These are phyloP conservation scores for Diplodia sapinea DNA, from an alignment of 2,329 filamentous ascomycete genomes.

Conservation along the genomic window DNA sequence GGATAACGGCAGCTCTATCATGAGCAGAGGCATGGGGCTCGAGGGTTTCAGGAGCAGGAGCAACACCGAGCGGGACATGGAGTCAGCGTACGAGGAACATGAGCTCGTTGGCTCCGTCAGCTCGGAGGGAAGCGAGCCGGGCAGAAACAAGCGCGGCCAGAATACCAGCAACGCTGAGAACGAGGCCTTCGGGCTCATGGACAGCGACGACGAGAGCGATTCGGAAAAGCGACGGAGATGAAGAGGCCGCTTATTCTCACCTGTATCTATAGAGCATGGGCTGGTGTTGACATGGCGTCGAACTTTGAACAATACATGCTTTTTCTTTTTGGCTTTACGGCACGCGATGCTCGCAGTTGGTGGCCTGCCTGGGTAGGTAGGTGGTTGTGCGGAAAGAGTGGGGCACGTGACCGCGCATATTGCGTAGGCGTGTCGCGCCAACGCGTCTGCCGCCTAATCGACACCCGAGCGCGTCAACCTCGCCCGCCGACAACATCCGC, in stretches of 20 bases:
- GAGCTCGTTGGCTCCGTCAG: conserved; percentile 62
- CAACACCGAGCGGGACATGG: conserved; percentile 56
- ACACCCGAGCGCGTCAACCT: conserved; percentile 6
- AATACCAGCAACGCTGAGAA: conserved; percentile 44
- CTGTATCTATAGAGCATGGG: conserved; percentile 20
- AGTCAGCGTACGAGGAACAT: conserved; percentile 66
- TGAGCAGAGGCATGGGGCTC: conserved; percentile 53
- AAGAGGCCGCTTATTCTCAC: background rate
- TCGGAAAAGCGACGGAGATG: conserved; percentile 25
- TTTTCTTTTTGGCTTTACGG: background rate
- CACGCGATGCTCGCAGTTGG: background rate
- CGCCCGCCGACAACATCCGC: conserved; percentile 4
- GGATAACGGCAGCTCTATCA: conserved; percentile 51
- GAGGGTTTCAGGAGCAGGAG: conserved; percentile 56
- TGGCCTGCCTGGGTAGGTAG: background rate
- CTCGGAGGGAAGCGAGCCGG: conserved; percentile 34
- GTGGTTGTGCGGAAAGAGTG: background rate
- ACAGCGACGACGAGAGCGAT: conserved; percentile 29
- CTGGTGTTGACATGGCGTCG: conserved; percentile 8
- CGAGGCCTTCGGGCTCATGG: conserved; percentile 35
- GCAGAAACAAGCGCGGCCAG: conserved; percentile 36
- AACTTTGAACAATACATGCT: background rate
- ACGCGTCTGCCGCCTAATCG: conserved; percentile 24
- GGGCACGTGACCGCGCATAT: conserved; percentile 13
- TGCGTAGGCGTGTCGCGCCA: background rate